Conservation (phyloP, 306 rosid species). For the Corylus avellana region DNA sequence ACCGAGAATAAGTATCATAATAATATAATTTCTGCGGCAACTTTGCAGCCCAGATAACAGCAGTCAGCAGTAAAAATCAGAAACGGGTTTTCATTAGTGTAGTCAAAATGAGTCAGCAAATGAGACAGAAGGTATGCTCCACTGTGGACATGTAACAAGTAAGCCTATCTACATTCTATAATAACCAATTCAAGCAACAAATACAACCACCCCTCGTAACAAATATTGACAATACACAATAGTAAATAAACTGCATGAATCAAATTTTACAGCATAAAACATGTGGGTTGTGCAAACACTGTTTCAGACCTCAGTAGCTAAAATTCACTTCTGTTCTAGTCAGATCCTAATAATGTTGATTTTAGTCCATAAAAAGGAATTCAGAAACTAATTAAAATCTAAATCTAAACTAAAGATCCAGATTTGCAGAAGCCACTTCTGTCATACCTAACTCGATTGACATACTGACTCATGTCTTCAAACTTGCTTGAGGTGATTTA, state of each 20-base stretch:
- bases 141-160: neutral
- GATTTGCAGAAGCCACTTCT: neutral
- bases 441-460: neutral
- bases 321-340: neutral
- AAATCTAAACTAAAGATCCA: neutral
- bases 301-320: neutral
- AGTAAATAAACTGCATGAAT: neutral
- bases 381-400: neutral
- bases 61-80: too few relatives aligned
- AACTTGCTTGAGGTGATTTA: slow-evolving; percentile 28
- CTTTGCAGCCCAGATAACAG: neutral
- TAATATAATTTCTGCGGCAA: neutral
- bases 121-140: neutral
- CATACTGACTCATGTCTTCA: slow-evolving; percentile 9
- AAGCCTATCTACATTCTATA: neutral
- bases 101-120: neutral
- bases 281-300: neutral
- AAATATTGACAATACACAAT: neutral
- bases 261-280: neutral
- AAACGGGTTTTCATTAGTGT: neutral
- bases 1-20: neutral
- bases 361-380: neutral
- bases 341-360: neutral
- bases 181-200: neutral
- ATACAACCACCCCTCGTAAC: neutral